Percentiles rank a stretch among this genome's conserved stretches.
Conservation (phyloP, 305 asterid genomes). For the Solanum hybrid region DNA sequence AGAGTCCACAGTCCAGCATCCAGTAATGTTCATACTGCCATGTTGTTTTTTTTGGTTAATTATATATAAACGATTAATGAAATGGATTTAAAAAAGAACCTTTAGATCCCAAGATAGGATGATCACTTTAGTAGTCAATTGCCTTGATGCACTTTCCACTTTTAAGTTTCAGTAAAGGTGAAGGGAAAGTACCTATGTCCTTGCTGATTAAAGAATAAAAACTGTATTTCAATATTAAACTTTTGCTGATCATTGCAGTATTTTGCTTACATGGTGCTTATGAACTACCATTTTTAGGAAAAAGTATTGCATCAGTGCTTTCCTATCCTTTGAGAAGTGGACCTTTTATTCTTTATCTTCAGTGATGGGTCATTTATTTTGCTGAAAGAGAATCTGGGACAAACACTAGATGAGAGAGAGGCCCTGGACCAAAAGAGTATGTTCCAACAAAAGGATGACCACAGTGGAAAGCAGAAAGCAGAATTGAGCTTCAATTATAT, state of each 20-base stretch:
- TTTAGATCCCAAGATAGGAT: not conserved
- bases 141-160: not conserved
- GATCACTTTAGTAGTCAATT: not conserved
- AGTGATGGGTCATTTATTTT: not conserved
- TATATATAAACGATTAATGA: not conserved
- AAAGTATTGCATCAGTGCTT: not conserved
- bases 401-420: not conserved
- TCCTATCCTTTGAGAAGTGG: not conserved
- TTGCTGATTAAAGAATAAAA: not conserved
- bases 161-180: not conserved
- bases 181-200: not conserved
- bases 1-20: not conserved
- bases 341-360: not conserved
- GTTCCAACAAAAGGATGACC: not conserved
- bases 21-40: not conserved
- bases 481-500: constrained; percentile 3
- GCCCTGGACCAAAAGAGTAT: constrained; percentile 1
- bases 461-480: constrained; percentile 6
- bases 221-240: not conserved
- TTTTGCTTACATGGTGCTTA: not conserved
- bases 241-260: not conserved
- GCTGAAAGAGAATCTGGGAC: constrained; percentile 4
- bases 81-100: not conserved
- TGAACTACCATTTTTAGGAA: not conserved
- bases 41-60: not conserved